phyloP scores from a whole-genome alignment of 1,284 basidiomycete genomes.

The Apiotrichum siamense region DNA sequence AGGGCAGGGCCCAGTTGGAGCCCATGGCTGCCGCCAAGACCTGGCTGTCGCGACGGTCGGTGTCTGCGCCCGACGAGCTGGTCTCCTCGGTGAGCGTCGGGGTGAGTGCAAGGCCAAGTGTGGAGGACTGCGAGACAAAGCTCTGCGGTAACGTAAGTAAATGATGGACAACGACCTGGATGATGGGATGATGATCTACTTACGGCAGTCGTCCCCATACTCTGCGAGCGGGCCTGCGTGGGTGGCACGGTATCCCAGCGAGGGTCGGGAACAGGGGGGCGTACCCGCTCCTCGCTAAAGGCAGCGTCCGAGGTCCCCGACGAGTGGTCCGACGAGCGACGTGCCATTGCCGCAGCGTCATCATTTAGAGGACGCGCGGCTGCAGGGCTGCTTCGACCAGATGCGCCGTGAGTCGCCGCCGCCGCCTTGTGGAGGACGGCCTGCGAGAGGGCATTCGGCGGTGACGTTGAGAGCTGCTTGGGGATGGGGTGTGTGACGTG shows the following conservation, averaged over 20 bases:
- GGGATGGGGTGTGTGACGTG: conserved; percentile 16
- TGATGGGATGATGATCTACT: neutral
- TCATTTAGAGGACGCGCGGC: neutral
- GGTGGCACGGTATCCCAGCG: neutral
- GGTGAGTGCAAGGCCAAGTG: conserved; percentile 20
- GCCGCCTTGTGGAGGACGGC: neutral
- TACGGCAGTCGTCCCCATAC: neutral
- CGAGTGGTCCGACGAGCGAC: neutral
- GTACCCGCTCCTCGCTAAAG: neutral
- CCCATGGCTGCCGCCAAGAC: neutral
- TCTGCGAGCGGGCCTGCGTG: neutral
- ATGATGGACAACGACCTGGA: neutral
- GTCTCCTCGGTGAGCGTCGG: conserved; percentile 34
- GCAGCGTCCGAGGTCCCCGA: neutral
- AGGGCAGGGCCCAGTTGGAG: conserved; percentile 8
- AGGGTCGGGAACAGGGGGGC: conserved; percentile 4
- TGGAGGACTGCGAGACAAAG: conserved; percentile 7
- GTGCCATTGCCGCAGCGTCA: neutral
- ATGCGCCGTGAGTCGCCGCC: too few species aligned
- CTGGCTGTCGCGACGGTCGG: conserved; percentile 5
- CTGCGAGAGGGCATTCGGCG: conserved; percentile 2
- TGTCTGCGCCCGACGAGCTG: conserved; percentile 21
- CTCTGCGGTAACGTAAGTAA: neutral
- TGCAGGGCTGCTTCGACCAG: conserved; percentile 15
- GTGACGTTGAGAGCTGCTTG: conserved; percentile 21